phyloP scores from a whole-genome alignment of 345 rosid species.

The Turritis glabra region DNA sequence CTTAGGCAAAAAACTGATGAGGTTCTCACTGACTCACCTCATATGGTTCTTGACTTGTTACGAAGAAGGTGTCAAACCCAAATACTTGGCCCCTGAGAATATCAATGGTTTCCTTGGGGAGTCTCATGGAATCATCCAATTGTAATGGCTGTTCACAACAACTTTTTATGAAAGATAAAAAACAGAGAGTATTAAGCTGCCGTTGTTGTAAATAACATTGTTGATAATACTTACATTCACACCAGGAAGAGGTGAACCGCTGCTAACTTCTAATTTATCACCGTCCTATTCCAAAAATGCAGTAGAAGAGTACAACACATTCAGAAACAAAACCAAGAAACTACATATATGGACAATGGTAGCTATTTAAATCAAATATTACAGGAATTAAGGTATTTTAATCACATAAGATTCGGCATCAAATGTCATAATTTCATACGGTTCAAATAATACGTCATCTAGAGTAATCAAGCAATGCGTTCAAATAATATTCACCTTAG shows the following conservation, averaged over 20 bases:
- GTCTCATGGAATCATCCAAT: constrained; percentile 74
- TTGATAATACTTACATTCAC: constrained; percentile 71
- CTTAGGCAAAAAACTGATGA: not conserved
- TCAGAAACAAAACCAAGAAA: constrained; percentile 25
- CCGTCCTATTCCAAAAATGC: constrained; percentile 57
- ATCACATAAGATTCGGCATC: not conserved
- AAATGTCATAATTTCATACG: not conserved
- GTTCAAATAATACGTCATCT: not conserved
- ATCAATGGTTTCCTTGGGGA: constrained; percentile 79
- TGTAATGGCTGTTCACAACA: constrained; percentile 63
- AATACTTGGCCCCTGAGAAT: constrained; percentile 90
- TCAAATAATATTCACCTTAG: not conserved
- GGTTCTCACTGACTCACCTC: constrained; percentile 57
- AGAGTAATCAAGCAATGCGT: not conserved
- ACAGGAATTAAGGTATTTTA: not conserved
- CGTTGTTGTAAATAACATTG: not conserved
- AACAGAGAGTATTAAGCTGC: constrained; percentile 23
- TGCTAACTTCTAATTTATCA: constrained; percentile 60
- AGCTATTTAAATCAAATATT: not conserved
- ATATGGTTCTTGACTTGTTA: constrained; percentile 95
- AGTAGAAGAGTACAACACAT: not conserved
- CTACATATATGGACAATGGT: not conserved
- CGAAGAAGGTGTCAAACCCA: constrained; percentile 93
- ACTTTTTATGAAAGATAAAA: constrained; percentile 24
- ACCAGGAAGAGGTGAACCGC: constrained; percentile 96